Evolutionary conservation across 805 yeast species (phyloP).

Genomic region (Nematodospora valgi): DNA sequence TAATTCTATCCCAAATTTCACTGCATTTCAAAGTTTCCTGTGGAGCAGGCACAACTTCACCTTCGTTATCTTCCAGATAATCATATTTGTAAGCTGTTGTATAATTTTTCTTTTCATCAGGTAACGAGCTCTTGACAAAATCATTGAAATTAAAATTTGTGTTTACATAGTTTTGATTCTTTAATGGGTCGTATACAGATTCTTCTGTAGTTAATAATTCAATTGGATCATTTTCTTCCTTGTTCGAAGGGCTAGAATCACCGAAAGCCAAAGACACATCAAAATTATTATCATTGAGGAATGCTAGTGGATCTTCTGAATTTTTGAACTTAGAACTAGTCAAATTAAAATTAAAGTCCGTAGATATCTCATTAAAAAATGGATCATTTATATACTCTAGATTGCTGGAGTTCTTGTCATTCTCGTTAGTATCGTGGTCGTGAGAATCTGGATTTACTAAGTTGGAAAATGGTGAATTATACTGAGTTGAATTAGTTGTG

Average conservation of each 20-base stretch:
- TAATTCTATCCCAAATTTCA: conserved; percentile 94
- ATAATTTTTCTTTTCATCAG: conserved; percentile 16
- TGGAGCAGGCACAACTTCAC: conserved; percentile 65
- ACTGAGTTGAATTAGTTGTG: conserved; percentile 5
- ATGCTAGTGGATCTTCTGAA: conserved; percentile 40
- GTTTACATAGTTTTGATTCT: conserved; percentile 12
- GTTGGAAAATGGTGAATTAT: conserved; percentile 19
- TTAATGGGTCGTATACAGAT: conserved; percentile 53
- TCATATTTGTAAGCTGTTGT: conserved; percentile 7
- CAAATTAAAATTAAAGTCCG: conserved; percentile 6
- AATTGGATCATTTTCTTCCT: conserved; percentile 32
- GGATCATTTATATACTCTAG: conserved; percentile 14
- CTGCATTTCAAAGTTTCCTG: conserved; percentile 68
- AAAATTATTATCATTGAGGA: conserved; percentile 47
- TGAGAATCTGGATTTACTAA: conserved; percentile 16
- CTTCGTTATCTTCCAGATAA: conserved; percentile 7
- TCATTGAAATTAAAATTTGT: conserved; percentile 37
- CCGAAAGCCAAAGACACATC: conserved; percentile 54
- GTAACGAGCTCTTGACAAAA: conserved; percentile 29
- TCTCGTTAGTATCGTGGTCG: conserved; percentile 11
- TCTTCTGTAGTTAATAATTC: conserved; percentile 51
- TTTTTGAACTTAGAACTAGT: neutral
- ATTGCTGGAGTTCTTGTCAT: too few relatives aligned
- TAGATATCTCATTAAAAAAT: conserved; percentile 11
- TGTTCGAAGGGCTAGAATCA: conserved; percentile 13